Evolutionary conservation across 371 early-diverging fungal species (phyloP), one percentile per base, ranked within the genome.

Genomic region (Rhizopus delemar): DNA sequence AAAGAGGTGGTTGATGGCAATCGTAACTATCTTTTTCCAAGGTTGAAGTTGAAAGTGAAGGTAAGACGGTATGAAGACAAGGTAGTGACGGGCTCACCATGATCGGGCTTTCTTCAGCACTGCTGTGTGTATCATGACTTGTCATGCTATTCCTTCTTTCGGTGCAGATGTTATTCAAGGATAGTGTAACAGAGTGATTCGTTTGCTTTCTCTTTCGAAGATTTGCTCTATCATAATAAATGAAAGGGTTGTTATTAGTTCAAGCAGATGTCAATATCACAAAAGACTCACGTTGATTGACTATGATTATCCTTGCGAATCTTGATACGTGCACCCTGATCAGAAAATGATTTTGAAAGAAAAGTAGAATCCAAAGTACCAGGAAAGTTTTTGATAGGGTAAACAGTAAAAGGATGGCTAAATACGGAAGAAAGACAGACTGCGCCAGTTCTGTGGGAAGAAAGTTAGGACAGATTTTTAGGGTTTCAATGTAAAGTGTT

Each of bases 261-360:
- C 2, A 22, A 22, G 0, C 6, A 49, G 38, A n/a, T 16, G 28
- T 38, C 32, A 35, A 9, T 38, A 41, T 15, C 45, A 39, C 38
- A 49, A 31, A 46, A 34, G 31, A 13, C 51, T 63, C 66, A 70
- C 70, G 63, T 57, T 66, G 66, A 8, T 15, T 43, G 70, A 13
- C 57, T 55, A n/a, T 64, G 48, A 60, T 63, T 63, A 56, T 83
- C 81, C 57, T 84, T 85, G 34, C 94, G 84, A 48, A 94, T 91
- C 35, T 93, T 83, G 39, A 96, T 92, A 61, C 92, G 90, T 22
- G 94, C 78, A 5, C 96, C 96, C 65, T 95, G 96, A 54, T 93
- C 92, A 16, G 95, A 92, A 78, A 95, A 93, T 22, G 88, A 75
- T 39, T 90, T 77, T 5, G 94, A 91, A 46, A 94, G 71, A 56